Evolutionary conservation across 2,329 filamentous ascomycete species (phyloP).

Genomic region (Thermoascus crustaceus): DNA sequence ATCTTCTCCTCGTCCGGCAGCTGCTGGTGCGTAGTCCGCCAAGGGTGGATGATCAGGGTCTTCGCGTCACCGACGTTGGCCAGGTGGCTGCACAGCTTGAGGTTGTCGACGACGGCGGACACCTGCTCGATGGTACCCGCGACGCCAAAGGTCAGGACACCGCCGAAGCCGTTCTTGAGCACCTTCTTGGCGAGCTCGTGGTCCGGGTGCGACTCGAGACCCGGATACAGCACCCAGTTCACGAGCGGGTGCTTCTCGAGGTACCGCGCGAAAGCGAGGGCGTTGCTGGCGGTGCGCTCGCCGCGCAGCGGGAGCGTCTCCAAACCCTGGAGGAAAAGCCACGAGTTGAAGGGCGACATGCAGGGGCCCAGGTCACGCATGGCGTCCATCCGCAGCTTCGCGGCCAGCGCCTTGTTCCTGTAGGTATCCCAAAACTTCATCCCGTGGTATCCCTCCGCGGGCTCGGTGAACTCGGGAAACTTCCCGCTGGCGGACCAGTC

Average conservation of each 20-base stretch:
- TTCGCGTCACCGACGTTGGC: slow-evolving; percentile 81
- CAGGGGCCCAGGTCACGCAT: slow-evolving; percentile 70
- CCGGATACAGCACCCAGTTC: slow-evolving; percentile 81
- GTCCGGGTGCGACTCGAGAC: slow-evolving; percentile 66
- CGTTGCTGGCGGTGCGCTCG: slow-evolving; percentile 74
- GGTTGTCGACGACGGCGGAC: slow-evolving; percentile 76
- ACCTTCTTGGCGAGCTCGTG: slow-evolving; percentile 75
- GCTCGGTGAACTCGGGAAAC: slow-evolving; percentile 82
- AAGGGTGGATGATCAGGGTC: slow-evolving; percentile 82
- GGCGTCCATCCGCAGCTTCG: slow-evolving; percentile 73
- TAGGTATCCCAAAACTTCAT: slow-evolving; percentile 89
- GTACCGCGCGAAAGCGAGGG: slow-evolving; percentile 66
- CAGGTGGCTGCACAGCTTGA: slow-evolving; percentile 78
- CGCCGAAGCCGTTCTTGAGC: slow-evolving; percentile 69
- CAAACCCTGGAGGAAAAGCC: slow-evolving; percentile 73
- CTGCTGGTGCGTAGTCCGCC: slow-evolving; percentile 86
- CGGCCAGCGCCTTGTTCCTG: slow-evolving; percentile 67
- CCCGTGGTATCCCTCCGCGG: slow-evolving; percentile 79
- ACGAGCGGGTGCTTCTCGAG: slow-evolving; percentile 71
- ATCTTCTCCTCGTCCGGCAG: slow-evolving; percentile 68
- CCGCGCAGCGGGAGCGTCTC: slow-evolving; percentile 77
- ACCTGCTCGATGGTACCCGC: slow-evolving; percentile 76
- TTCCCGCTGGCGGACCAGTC: slow-evolving; percentile 74
- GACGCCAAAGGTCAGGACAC: slow-evolving; percentile 80
- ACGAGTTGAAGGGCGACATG: slow-evolving; percentile 76